Evolutionary conservation across 352 stramenopile genomes (phyloP), one percentile per base, ranked within the genome.

Genomic region (Globisporangium radiosum): DNA sequence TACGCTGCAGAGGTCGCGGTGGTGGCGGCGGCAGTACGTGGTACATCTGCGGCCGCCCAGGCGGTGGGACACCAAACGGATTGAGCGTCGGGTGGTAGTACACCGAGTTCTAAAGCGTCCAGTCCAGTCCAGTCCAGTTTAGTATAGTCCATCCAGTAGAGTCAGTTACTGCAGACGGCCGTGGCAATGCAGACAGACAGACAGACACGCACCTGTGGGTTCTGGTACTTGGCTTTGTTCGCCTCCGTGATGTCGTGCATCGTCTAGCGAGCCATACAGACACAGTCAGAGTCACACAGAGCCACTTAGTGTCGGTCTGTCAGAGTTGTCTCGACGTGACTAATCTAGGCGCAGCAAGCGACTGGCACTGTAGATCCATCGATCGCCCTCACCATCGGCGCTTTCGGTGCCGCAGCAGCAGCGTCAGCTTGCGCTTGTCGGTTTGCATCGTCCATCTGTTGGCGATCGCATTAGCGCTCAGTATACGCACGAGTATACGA

Each of bases 41-140:
- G 60, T 87, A 92, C 68, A 69, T 75, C 39, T 92, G 79, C 7
- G 81, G 79, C 37, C 68, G 70, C 13, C 81, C 81, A 19, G 81
- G 81, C 1, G 81, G 81, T 7, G 81, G 81, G 1, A 81, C 79
- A 17, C 81, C 81, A 36, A 90, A 92, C 1, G 81, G 81, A 40
- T 92, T 92, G 8, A 92, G 54, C 17, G 79, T 87, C n/a, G 79
- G 79, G 47, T 92, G 79, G 52, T 90, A 92, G 59, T 92, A 90
- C 47, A 92, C 79, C 1, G 81, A 92, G 48, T 88, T 92, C 78
- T 88, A 40, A 33, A 33, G 25, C 25, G 25, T 33, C 25, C 25
- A 3, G 25, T 33, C 2, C 13, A 33, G 7, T 17, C 1, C 2
- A 33, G 25, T 33, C 25, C 25, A 33, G 25, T 3, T 33, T 33